Evolutionary conservation across 345 rosid genomes (phyloP).

Genomic region (Eucalyptus shirleyi): DNA sequence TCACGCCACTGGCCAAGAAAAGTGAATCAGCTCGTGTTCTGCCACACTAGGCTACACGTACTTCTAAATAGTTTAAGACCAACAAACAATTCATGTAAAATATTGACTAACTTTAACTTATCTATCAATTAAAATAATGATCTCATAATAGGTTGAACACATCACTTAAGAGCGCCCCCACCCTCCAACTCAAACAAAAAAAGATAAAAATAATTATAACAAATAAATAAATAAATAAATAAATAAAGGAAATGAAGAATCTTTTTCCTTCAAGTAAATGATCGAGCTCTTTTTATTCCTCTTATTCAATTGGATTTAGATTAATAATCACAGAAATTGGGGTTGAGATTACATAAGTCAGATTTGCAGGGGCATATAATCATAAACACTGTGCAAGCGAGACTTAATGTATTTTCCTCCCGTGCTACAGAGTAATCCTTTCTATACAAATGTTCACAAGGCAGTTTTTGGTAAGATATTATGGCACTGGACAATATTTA

Average conservation of each 20-base stretch:
- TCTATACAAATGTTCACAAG: not conserved
- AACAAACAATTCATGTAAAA: not conserved
- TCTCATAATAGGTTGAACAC: not conserved
- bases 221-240: not conserved
- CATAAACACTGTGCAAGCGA: not conserved
- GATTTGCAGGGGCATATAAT: not conserved
- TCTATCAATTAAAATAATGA: not conserved
- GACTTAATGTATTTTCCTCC: not conserved
- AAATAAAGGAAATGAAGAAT: not conserved
- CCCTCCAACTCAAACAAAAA: not conserved
- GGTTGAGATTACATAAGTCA: not conserved
- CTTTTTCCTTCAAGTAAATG: not conserved
- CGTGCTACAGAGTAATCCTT: not conserved
- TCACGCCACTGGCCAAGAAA: not conserved
- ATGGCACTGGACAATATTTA: not conserved
- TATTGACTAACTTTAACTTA: not conserved
- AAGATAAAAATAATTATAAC: not conserved
- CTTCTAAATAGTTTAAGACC: not conserved
- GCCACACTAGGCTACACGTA: not conserved
- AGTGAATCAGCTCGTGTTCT: not conserved
- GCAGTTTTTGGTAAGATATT: not conserved
- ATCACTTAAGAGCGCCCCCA: not conserved
- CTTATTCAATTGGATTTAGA: not conserved
- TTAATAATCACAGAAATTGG: not conserved
- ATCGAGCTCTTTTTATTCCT: not conserved